phyloP scores from a whole-genome alignment of 805 yeast species.

The Candida nemodendra region DNA sequence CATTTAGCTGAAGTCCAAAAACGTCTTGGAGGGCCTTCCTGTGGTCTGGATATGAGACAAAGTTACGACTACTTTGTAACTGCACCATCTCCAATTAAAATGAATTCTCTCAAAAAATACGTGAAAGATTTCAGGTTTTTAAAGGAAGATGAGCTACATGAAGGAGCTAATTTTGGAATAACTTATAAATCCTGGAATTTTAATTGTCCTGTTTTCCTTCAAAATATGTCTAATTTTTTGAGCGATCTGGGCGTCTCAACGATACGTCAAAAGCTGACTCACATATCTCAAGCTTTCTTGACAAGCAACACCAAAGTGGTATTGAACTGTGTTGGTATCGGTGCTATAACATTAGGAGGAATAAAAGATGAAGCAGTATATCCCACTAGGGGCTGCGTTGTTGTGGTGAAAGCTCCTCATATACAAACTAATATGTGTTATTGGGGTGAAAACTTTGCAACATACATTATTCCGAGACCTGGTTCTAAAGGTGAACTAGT shows the following conservation, averaged over 20 bases:
- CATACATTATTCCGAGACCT: slow-evolving; percentile 72
- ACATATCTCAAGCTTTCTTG: too few relatives aligned
- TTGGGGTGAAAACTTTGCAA: slow-evolving; percentile 58
- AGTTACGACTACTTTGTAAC: slow-evolving; percentile 57
- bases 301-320: slow-evolving; percentile 47
- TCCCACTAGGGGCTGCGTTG: slow-evolving; percentile 79
- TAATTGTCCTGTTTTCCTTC: slow-evolving; percentile 63
- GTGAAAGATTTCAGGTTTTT: slow-evolving; percentile 45
- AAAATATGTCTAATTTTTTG: slow-evolving; percentile 44
- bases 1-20: slow-evolving; percentile 43
- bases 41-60: slow-evolving; percentile 52
- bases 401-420: slow-evolving; percentile 68
- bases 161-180: slow-evolving; percentile 54
- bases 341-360: slow-evolving; percentile 63
- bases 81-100: slow-evolving; percentile 43
- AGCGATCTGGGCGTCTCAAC: slow-evolving; percentile 47
- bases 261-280: too few relatives aligned
- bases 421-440: slow-evolving; percentile 52
- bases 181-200: slow-evolving; percentile 61
- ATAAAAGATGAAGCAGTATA: slow-evolving; percentile 58
- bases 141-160: slow-evolving; percentile 40
- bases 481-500: slow-evolving; percentile 61
- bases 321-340: slow-evolving; percentile 75
- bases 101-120: slow-evolving; percentile 45
- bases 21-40: slow-evolving; percentile 38